A percentile compares a stretch with the other conserved stretches of the same genome.
Evolutionary conservation across 768 basidiomycete species (phyloP).

Genomic region (Epithele typhae): DNA sequence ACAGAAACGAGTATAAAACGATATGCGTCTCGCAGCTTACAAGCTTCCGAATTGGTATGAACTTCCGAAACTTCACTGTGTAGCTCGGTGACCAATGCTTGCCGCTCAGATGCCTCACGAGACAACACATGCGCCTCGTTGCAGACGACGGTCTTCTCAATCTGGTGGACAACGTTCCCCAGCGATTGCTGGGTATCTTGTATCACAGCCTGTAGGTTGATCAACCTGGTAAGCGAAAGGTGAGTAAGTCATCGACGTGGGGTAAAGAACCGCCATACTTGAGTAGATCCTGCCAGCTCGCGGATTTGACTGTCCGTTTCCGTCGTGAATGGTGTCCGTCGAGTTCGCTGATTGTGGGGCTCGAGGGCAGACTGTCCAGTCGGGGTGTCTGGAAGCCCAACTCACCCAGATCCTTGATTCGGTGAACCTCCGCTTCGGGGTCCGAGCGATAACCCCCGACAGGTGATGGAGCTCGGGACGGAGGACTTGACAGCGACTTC

Average conservation of each 20-base stretch:
- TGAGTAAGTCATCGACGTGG: slow-evolving; percentile 6
- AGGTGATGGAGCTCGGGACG: slow-evolving; percentile 50
- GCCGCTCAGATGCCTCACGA: slow-evolving; percentile 65
- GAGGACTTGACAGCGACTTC: slow-evolving; percentile 22
- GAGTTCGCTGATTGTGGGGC: slow-evolving; percentile 7
- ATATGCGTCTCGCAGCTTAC: too few species aligned
- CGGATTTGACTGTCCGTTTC: slow-evolving; percentile 29
- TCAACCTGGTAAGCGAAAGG: slow-evolving; percentile 34
- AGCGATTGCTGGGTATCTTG: slow-evolving; percentile 35
- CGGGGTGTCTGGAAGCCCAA: slow-evolving; percentile 4
- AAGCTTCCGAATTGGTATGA: slow-evolving; percentile 7
- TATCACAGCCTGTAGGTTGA: slow-evolving; percentile 37
- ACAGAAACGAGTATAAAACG: too few species aligned
- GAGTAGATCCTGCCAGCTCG: slow-evolving; percentile 64
- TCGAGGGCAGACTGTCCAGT: slow-evolving; percentile 3
- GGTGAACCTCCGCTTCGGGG: slow-evolving; percentile 53
- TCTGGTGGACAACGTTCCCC: slow-evolving; percentile 26
- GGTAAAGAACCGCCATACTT: slow-evolving; percentile 64
- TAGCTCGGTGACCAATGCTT: slow-evolving; percentile 49
- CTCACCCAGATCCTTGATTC: slow-evolving; percentile 32
- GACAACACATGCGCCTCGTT: slow-evolving; percentile 24
- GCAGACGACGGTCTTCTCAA: slow-evolving; percentile 27
- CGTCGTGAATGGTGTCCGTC: not conserved
- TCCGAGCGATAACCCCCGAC: slow-evolving; percentile 65
- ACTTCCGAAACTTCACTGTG: slow-evolving; percentile 21